Base-by-base conservation (phyloP, 495 filamentous ascomycete genomes). In the Daldinia bambusicola region DNA sequence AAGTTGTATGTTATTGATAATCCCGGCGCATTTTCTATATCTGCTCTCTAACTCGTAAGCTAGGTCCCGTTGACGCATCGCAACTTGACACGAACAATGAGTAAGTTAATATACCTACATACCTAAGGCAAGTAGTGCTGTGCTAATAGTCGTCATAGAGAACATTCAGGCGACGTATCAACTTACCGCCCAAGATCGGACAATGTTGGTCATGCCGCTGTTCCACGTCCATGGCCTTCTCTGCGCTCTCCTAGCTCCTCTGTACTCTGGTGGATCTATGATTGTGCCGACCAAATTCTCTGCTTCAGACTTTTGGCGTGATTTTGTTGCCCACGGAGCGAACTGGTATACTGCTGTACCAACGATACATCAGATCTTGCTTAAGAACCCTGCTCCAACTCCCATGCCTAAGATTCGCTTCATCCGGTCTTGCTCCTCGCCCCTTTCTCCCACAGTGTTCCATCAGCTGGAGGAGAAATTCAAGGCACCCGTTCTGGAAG, bases 281-380 rank as follows among this genome's bases (percentile, higher is more conserved):
- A 84, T 94, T 65, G 87, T 94, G 6, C 91, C 92, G 0, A 55
- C 82, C 18, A 88, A 88, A 67, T 96, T 94, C 84, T 95, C 92
- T n/a, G 91, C 93, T 12, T 84, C 85, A 10, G 88, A 92, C 45
- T 96, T 96, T 82, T 96, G 93, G 93, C 67, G 79, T 14, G 88
- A 93, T 72, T 95, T 94, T 74, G 81, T 82, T 63, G 79, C 81
- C 34, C 80, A 91, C 80, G 79, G 82, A n/a, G 93, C 92, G 10
- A 96, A 90, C 74, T 96, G 93, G 93, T 96, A 94, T 80, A 92
- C 93, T 0, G 93, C 93, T 13, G 91, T 95, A 8, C 93, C 93
- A 1, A 94, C 93, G 0, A 94, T 96, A 77, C 93, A 96, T 81
- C 93, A 94, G 71, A 94, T 96, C 70, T 84, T 96, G 1, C 90